phyloP scores from a whole-genome alignment of 2,329 filamentous ascomycete species.

The Microsporum ferrugineum region DNA sequence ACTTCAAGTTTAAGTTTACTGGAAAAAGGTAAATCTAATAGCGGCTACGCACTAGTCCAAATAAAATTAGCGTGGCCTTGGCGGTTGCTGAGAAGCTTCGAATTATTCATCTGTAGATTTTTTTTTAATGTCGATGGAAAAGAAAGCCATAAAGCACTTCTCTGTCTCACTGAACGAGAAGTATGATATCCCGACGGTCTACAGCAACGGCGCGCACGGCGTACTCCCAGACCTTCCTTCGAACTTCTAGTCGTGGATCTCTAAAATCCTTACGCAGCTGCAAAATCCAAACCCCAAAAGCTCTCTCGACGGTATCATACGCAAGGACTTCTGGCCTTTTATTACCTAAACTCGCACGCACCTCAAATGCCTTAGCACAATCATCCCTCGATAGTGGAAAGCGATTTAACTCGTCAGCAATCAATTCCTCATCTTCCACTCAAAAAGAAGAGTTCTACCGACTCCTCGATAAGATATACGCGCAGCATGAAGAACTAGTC shows the following conservation, averaged over 20 bases:
- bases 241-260: conserved; percentile 16
- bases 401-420: conserved; percentile 7
- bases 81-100: background rate
- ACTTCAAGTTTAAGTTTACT: background rate
- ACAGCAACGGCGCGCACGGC: conserved; percentile 21
- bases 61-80: background rate
- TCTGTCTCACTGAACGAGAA: background rate
- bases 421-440: background rate
- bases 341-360: conserved; percentile 3
- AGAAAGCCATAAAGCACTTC: background rate
- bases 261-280: conserved; percentile 8
- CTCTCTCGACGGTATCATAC: conserved; percentile 10
- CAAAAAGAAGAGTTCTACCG: conserved; percentile 25
- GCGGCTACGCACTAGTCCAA: background rate
- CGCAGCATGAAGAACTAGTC: conserved; percentile 26
- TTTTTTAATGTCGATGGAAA: background rate
- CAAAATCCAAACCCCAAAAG: conserved; percentile 14
- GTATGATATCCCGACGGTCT: conserved; percentile 28
- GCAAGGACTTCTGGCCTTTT: background rate
- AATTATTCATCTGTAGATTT: background rate
- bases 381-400: background rate
- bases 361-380: background rate
- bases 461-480: conserved; percentile 29
- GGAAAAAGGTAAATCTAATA: background rate
- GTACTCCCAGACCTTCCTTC: conserved; percentile 21